Evolutionary conservation across 352 stramenopile genomes (phyloP), one percentile per base, ranked within the genome.

Genomic region (Phytophthora cryptogea): DNA sequence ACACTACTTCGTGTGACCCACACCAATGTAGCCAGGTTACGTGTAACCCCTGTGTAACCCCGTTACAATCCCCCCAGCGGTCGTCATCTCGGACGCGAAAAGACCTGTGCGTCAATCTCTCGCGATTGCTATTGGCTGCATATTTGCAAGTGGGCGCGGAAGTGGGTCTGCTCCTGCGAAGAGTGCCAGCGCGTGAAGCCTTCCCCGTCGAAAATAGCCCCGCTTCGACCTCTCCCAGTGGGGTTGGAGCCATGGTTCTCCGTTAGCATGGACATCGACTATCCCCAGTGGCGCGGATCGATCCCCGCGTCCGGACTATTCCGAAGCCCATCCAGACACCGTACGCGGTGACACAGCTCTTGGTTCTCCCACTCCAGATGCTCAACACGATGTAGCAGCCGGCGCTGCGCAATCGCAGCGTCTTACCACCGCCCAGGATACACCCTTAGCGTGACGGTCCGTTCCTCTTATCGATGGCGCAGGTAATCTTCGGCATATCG

Each of bases 101-200:
- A 76, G 35, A 71, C 63, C 5, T 76, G 53, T 35, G 6, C 39
- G 7, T 17, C 47, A 0, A 37, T 78, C 0, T 56, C 51, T 1
- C 58, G 59, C 0, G 50, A 64, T 35, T 68, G 57, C 48, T 67
- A 62, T 37, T 69, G 46, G 63, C 20, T 65, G 0, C 58, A 75
- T 37, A 54, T 67, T 59, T 74, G 72, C 32, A 71, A 74, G 27
- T 72, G 52, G 58, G 62, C 74, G 0, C 46, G 48, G 2, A 76
- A 70, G 30, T 79, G 48, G 27, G 45, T 75, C 2, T 45, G 58
- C 27, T 56, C 54, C 2, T 76, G 58, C 17, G 58, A 79, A 45
- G 31, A 45, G 2, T 74, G 64, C 17, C 54, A 77, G 8, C 59
- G 68, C 1, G 54, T 67, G 7, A 70, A 71, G 28, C 30, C 48